Evolutionary conservation across 2,329 filamentous ascomycete genomes (phyloP).

Genomic region (Nigrospora sphaerica): DNA sequence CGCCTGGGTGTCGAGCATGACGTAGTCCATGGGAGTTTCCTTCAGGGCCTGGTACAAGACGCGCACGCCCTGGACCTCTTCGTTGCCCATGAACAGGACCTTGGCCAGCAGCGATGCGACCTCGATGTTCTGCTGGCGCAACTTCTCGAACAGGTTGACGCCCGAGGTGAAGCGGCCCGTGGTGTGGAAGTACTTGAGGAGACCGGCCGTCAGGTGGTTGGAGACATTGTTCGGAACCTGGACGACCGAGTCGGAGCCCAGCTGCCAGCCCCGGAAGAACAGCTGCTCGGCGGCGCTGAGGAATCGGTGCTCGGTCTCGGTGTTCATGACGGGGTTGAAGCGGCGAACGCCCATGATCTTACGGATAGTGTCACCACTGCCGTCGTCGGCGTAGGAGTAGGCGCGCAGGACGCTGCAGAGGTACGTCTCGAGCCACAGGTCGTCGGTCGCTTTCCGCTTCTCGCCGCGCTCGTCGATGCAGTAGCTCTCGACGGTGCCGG

Average conservation of each 20-base stretch:
- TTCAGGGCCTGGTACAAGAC: slow-evolving; percentile 83
- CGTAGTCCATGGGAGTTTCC: slow-evolving; percentile 94
- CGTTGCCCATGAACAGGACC: slow-evolving; percentile 88
- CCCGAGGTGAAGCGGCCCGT: slow-evolving; percentile 91
- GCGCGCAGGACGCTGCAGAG: slow-evolving; percentile 89
- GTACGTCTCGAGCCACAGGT: slow-evolving; percentile 95
- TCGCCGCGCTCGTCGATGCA: slow-evolving; percentile 96
- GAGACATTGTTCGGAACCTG: slow-evolving; percentile 96
- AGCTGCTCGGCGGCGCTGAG: slow-evolving; percentile 88
- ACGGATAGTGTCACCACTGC: slow-evolving; percentile 87
- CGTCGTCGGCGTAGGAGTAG: slow-evolving; percentile 95
- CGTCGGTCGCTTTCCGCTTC: slow-evolving; percentile 86
- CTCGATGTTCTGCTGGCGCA: slow-evolving; percentile 83
- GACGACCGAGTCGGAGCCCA: slow-evolving; percentile 93
- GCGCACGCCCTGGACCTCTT: slow-evolving; percentile 92
- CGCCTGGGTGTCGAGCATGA: slow-evolving; percentile 89
- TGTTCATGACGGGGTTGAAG: slow-evolving; percentile 96
- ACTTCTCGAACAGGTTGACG: slow-evolving; percentile 96
- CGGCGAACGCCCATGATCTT: slow-evolving; percentile 95
- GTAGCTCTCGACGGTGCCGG: slow-evolving; percentile 92
- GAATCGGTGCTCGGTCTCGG: slow-evolving; percentile 96
- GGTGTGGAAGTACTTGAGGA: slow-evolving; percentile 90
- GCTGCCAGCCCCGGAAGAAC: slow-evolving; percentile 92
- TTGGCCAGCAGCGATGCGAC: slow-evolving; percentile 88
- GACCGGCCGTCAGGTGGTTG: slow-evolving; percentile 89